phyloP scores from a whole-genome alignment of 805 yeast genomes.

The Candida maltosa region DNA sequence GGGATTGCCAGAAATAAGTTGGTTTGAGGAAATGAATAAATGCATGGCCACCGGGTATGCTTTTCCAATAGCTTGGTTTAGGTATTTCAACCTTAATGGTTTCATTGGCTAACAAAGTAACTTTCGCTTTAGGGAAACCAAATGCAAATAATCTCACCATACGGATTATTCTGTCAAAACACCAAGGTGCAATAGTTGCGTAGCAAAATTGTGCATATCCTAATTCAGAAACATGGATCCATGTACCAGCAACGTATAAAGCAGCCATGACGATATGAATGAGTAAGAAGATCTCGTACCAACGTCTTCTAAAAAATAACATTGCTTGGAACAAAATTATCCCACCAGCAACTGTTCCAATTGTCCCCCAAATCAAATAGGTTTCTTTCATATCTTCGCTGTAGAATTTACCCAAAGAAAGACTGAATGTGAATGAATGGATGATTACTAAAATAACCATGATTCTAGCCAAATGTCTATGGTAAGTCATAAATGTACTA shows the following conservation, averaged over 20 bases:
- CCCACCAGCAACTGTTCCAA: slow-evolving; percentile 33
- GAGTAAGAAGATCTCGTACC: slow-evolving; percentile 34
- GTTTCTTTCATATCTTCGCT: slow-evolving; percentile 13
- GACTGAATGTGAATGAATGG: slow-evolving; percentile 27
- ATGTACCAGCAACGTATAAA: slow-evolving; percentile 41
- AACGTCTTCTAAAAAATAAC: slow-evolving; percentile 29
- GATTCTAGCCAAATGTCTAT: slow-evolving; percentile 43
- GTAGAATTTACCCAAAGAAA: slow-evolving; percentile 11
- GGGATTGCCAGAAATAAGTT: slow-evolving; percentile 39
- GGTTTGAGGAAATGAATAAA: slow-evolving; percentile 33
- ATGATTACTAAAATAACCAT: slow-evolving; percentile 21
- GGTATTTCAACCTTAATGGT: slow-evolving; percentile 33
- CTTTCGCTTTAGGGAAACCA: slow-evolving; percentile 31
- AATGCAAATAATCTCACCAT: slow-evolving; percentile 23
- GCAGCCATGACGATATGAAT: slow-evolving; percentile 35
- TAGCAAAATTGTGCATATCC: slow-evolving; percentile 28
- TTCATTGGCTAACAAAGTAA: slow-evolving; percentile 29
- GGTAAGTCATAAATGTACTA: slow-evolving; percentile 39
- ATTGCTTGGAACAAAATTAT: slow-evolving; percentile 27
- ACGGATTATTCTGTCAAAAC: slow-evolving; percentile 29
- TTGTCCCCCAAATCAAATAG: slow-evolving; percentile 32
- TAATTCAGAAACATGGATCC: slow-evolving; percentile 37
- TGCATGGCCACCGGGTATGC: slow-evolving; percentile 39
- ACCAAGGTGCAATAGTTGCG: slow-evolving; percentile 34
- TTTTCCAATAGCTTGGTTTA: slow-evolving; percentile 32